A percentile compares a stretch with the other conserved stretches of the same genome.
These are phyloP conservation scores for Termitomyces sp. DNA, from an alignment of 768 basidiomycete species.

Conservation along the genomic window DNA sequence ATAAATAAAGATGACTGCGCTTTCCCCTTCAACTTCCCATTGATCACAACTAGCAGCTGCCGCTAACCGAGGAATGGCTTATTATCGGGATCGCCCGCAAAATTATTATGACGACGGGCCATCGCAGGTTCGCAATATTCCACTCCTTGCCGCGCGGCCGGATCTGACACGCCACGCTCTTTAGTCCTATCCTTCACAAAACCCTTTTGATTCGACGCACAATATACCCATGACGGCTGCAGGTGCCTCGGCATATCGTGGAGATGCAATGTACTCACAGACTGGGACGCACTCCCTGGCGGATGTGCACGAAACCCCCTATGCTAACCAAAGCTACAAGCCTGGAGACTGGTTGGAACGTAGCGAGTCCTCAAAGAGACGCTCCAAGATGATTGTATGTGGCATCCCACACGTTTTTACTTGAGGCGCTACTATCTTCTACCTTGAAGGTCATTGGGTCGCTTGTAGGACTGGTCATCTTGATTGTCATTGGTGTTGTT, in stretches of 20 bases:
- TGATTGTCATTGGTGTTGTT: slow-evolving; percentile 46
- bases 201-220: slow-evolving; percentile 13
- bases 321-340: slow-evolving; percentile 10
- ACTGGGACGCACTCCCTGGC: slow-evolving; percentile 11
- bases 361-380: slow-evolving; percentile 5
- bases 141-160: background rate
- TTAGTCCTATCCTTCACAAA: slow-evolving; percentile 6
- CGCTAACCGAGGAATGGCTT: slow-evolving; percentile 4
- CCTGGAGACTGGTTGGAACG: slow-evolving; percentile 16
- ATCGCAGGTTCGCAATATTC: slow-evolving; percentile 8
- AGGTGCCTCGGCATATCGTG: slow-evolving; percentile 4
- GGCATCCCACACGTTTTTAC: background rate
- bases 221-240: slow-evolving; percentile 14
- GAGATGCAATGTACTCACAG: slow-evolving; percentile 15
- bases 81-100: slow-evolving; percentile 15
- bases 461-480: slow-evolving; percentile 22
- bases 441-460: slow-evolving; percentile 41
- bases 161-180: background rate
- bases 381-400: slow-evolving; percentile 20
- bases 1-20: background rate
- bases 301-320: slow-evolving; percentile 6
- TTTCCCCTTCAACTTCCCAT: background rate
- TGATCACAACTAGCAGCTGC: background rate
- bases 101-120: slow-evolving; percentile 15
- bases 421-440: background rate